phyloP scores from a whole-genome alignment of 306 rosid genomes.

The Echinosophora koreensis region DNA sequence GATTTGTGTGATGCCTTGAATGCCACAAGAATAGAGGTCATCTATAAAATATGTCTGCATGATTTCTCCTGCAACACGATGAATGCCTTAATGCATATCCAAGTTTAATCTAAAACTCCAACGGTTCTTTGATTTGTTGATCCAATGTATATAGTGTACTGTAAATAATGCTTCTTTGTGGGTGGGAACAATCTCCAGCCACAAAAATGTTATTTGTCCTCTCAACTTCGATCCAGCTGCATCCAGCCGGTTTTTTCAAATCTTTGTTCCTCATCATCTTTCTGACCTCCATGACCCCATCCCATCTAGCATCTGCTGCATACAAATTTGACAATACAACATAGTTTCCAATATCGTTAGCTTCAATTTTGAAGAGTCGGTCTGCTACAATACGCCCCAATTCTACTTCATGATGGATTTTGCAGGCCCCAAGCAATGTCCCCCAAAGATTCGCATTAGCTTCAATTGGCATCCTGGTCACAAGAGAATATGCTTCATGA shows the following conservation, averaged over 20 bases:
- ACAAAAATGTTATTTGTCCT: constrained; percentile 64
- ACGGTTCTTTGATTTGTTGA: constrained; percentile 57
- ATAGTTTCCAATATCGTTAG: constrained; percentile 76
- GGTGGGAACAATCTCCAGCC: constrained; percentile 84
- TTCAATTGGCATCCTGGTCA: constrained; percentile 66
- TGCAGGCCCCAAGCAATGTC: constrained; percentile 82
- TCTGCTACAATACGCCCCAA: constrained; percentile 73
- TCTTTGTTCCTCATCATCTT: constrained; percentile 72
- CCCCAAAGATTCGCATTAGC: constrained; percentile 89
- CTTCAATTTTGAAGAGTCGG: constrained; percentile 67
- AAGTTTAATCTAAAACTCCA: constrained; percentile 43
- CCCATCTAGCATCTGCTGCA: constrained; percentile 89
- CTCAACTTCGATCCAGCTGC: constrained; percentile 96
- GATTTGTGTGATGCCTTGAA: background rate
- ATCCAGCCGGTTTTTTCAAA: constrained; percentile 81
- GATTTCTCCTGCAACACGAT: constrained; percentile 37
- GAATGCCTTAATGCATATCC: constrained; percentile 24
- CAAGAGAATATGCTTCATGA: constrained; percentile 75
- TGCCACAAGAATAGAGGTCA: background rate
- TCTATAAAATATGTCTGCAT: background rate
- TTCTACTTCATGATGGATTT: constrained; percentile 76
- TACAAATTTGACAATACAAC: constrained; percentile 81
- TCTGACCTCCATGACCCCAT: constrained; percentile 75
- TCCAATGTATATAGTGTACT: constrained; percentile 53
- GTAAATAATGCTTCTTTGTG: constrained; percentile 72